Conservation (phyloP, 768 basidiomycete species). For the Clitopilus hobsonii region DNA sequence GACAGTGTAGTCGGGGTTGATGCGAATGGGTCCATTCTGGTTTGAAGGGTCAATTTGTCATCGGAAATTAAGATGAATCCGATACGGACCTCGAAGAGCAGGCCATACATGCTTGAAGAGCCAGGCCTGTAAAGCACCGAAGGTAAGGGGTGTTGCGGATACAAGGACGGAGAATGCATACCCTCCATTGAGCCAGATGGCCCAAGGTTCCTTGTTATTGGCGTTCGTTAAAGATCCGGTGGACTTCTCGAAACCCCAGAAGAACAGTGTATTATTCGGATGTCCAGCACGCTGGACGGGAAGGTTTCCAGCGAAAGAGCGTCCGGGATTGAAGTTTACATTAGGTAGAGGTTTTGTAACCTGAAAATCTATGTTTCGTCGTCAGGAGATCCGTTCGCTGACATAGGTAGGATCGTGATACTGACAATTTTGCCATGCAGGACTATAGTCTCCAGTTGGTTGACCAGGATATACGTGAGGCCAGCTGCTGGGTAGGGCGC, state of each 20-base stretch:
- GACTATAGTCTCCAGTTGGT: constrained; percentile 43
- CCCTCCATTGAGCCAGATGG: constrained; percentile 75
- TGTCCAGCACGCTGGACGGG: constrained; percentile 54
- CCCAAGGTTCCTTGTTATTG: constrained; percentile 50
- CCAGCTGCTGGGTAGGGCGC: constrained; percentile 34
- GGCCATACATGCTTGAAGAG: constrained; percentile 62
- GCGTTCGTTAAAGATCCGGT: constrained; percentile 47
- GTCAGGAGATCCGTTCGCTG: neutral
- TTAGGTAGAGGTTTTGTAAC: constrained; percentile 56
- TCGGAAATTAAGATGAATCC: neutral
- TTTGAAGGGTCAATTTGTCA: neutral
- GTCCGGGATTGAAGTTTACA: constrained; percentile 47
- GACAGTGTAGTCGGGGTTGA: constrained; percentile 46
- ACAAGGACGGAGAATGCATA: constrained; percentile 20
- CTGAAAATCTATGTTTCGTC: constrained; percentile 46
- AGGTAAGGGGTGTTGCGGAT: neutral
- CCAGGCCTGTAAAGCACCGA: constrained; percentile 43
- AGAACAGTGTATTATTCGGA: constrained; percentile 64
- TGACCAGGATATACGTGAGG: constrained; percentile 45
- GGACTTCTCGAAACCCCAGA: constrained; percentile 56
- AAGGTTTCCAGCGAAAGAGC: constrained; percentile 63
- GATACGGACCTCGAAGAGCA: constrained; percentile 57
- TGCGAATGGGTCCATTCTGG: constrained; percentile 67
- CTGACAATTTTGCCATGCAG: constrained; percentile 61
- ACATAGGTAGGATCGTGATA: neutral